Evolutionary conservation across 169 alveolate genomes (phyloP).

Genomic region (Blepharisma undulans): DNA sequence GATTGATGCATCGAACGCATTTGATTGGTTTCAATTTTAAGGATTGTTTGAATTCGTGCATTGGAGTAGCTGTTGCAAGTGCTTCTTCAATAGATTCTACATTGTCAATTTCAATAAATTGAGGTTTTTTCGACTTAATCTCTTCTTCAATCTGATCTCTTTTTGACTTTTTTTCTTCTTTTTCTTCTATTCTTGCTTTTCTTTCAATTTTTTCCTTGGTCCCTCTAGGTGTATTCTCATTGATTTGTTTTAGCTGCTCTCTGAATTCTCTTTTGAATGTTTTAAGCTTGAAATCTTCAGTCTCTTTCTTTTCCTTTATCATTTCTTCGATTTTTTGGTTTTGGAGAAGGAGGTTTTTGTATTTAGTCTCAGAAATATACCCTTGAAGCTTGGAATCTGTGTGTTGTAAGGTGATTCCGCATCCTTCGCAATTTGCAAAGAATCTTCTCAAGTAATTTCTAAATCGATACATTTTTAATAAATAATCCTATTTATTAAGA

Average conservation of each 20-base stretch:
- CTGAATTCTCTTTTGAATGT: neutral
- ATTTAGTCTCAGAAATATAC: slow-evolving; percentile 41
- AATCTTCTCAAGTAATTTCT: neutral
- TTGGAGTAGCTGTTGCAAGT: slow-evolving; percentile 5
- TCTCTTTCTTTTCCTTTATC: neutral
- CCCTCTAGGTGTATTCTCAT: neutral
- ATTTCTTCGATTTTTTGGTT: neutral
- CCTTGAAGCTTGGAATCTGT: slow-evolving; percentile 41
- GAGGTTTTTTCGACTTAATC: neutral
- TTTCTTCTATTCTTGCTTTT: neutral
- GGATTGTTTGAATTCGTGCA: slow-evolving; percentile 16
- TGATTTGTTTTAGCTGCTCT: neutral
- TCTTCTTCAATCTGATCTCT: neutral
- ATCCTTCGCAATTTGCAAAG: slow-evolving; percentile 46
- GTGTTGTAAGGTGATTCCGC: slow-evolving; percentile 46
- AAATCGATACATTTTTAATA: neutral
- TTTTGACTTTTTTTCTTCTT: neutral
- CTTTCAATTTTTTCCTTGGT: neutral
- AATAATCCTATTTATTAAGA: neutral
- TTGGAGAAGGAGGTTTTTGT: slow-evolving; percentile 5
- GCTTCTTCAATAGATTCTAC: slow-evolving; percentile 18
- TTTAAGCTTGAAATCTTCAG: neutral
- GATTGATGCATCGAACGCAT: slow-evolving; percentile 42
- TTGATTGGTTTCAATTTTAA: slow-evolving; percentile 31
- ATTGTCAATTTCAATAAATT: neutral